Percentiles rank a stretch among this genome's conserved stretches.
phyloP scores from a whole-genome alignment of 2,329 filamentous ascomycete species.

The Colletotrichum higginsianum region DNA sequence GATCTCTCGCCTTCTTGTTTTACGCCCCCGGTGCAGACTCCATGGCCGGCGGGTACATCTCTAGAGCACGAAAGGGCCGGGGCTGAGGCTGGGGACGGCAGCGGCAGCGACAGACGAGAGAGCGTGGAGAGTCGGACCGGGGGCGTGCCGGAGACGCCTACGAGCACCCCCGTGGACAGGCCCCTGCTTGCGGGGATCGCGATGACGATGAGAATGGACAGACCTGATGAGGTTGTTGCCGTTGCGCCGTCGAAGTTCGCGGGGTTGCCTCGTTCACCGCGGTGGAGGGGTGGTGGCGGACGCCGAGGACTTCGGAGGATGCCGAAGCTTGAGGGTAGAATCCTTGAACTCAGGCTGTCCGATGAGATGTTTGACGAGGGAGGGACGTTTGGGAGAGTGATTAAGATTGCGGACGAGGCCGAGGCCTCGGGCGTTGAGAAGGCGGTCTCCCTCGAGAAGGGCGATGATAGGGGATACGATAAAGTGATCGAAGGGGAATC shows the following conservation, averaged over 20 bases:
- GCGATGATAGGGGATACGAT: not conserved
- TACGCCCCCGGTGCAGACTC: too few species aligned
- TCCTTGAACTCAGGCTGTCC: not conserved
- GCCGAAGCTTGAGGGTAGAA: not conserved
- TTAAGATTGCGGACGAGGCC: not conserved
- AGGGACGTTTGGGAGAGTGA: not conserved
- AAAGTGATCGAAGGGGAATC: not conserved
- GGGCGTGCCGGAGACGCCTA: not conserved
- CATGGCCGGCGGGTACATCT: not conserved
- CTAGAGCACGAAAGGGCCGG: not conserved
- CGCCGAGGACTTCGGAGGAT: not conserved
- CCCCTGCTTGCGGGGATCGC: not conserved
- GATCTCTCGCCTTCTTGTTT: not conserved
- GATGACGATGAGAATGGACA: not conserved
- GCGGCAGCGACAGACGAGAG: not conserved
- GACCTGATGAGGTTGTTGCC: too few species aligned
- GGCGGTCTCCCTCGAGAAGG: not conserved
- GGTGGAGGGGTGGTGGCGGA: not conserved
- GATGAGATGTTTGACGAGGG: not conserved
- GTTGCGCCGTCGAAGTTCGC: not conserved
- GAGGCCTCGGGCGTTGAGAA: not conserved
- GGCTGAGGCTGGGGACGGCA: too few species aligned
- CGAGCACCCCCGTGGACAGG: not conserved
- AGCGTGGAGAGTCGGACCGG: not conserved
- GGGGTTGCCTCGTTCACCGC: not conserved